phyloP scores from a whole-genome alignment of 106 monocot genomes.

The Amphibolis antarctica region DNA sequence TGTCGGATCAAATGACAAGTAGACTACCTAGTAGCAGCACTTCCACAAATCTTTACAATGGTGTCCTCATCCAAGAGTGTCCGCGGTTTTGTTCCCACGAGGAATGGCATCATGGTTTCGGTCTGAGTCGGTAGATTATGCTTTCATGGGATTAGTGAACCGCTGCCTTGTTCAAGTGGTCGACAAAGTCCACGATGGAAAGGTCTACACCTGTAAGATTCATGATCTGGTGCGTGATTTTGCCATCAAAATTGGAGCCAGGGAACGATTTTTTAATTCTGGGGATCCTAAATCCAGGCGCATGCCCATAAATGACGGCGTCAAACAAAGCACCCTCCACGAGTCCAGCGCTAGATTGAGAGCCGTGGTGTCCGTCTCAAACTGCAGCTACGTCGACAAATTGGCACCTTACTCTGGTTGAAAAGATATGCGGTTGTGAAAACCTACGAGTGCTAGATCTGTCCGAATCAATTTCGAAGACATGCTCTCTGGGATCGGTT shows the following conservation, averaged over 20 bases:
- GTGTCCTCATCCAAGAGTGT: too few relatives aligned
- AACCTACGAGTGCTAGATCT: slow-evolving; percentile 2
- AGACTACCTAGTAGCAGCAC: too few relatives aligned
- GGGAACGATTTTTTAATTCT: not conserved
- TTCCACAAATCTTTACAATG: too few relatives aligned
- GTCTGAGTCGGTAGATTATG: not conserved
- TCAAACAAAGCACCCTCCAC: not conserved
- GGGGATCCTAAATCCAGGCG: not conserved
- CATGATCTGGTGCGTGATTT: slow-evolving; percentile 9
- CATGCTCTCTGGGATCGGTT: not conserved
- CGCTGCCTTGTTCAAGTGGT: slow-evolving; percentile 8
- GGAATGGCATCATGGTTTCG: not conserved
- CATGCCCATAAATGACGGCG: not conserved
- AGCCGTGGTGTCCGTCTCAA: not conserved
- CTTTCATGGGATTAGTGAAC: slow-evolving; percentile 2
- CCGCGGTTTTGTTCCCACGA: slow-evolving; percentile 11
- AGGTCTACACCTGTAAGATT: slow-evolving; percentile 3
- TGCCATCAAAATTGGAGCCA: not conserved
- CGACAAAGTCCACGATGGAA: slow-evolving; percentile 1
- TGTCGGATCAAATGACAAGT: too few relatives aligned
- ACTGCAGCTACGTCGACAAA: not conserved
- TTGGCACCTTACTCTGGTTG: not conserved
- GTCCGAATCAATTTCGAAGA: slow-evolving; percentile 1
- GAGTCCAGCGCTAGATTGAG: not conserved
- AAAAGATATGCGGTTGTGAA: not conserved